Base-by-base conservation (phyloP, 164 flowering plant genomes). In the Aristolochia californica region DNA sequence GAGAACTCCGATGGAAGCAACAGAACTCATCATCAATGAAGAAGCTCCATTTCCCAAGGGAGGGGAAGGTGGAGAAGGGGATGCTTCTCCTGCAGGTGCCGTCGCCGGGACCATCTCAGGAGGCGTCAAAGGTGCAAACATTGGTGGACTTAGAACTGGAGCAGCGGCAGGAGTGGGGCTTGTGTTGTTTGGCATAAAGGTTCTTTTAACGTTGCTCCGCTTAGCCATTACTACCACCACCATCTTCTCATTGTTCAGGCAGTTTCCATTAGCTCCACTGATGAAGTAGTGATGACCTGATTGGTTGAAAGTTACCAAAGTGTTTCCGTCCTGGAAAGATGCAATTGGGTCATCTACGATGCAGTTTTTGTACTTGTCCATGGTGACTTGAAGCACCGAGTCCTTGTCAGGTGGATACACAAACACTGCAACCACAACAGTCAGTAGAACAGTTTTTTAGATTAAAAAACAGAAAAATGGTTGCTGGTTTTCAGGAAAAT, bases 221-320 rank as follows among this genome's bases (percentile, higher is more conserved):
- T 85, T 84, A 7, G 91, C 87, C 77, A 93, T 57, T 21, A 89
- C 97, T 23, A 89, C 59, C 5, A 81, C 79, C 13, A 60, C 49
- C 54, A 93, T 2, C 66, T 87, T 93, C 69, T 89, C 88, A 60
- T 82, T 78, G 57, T 85, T 93, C 45, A 45, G 60, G 66, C 99
- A 93, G 67, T 83, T 68, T 0, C 85, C 90, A 58, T 61, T 48
- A 26, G 58, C 65, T 18, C 97, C 99, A 64, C 96, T 93, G 22
- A 89, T 84, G 88, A 89, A 93, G 71, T 82, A 80, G 70, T 63
- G 64, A 5, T 94, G 83, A 2, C 97, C 98, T 2, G 94, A 83
- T 5, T 72, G 78, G 22, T 64, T 72, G 58, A 93, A 70, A 21
- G 63, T 73, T 78, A 78, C 56, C 5, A 70, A 66, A 11, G 95